phyloP scores from a whole-genome alignment of 148 eudicot genomes.

The Vaccinium myrtillus region DNA sequence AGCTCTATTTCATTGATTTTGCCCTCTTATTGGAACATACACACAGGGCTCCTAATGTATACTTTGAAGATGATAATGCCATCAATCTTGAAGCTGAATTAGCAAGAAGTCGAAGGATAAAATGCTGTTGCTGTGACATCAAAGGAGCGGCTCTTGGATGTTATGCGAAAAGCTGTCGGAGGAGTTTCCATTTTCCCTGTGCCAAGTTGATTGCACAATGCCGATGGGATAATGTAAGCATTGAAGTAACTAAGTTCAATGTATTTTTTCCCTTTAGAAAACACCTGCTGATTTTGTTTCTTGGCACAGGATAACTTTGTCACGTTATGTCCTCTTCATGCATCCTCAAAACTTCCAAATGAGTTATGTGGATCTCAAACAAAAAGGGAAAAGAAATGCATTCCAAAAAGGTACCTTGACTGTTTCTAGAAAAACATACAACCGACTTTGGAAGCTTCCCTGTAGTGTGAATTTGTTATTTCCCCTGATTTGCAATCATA shows the following conservation, averaged over 20 bases:
- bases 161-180: constrained; percentile 79
- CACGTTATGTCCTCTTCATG: constrained; percentile 86
- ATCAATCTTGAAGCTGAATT: constrained; percentile 32
- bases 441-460: constrained; percentile 6
- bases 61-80: constrained; percentile 29
- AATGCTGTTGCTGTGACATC: constrained; percentile 75
- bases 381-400: constrained; percentile 35
- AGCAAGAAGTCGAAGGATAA: constrained; percentile 57
- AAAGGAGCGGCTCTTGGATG: constrained; percentile 99
- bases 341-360: constrained; percentile 64
- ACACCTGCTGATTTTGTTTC: constrained; percentile 17
- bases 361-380: constrained; percentile 42
- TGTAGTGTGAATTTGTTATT: not conserved
- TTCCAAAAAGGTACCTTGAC: constrained; percentile 43
- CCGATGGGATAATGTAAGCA: constrained; percentile 89
- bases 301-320: constrained; percentile 81
- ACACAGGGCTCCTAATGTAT: constrained; percentile 92
- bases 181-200: constrained; percentile 92
- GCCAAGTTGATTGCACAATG: constrained; percentile 66
- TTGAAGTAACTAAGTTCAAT: not conserved
- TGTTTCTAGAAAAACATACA: not conserved
- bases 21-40: not conserved
- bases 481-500: not conserved
- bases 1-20: not conserved
- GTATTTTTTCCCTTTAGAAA: not conserved